Evolutionary conservation across 176 grass and related monocot species (phyloP), one percentile per base, ranked within the genome.

Genomic region (Rhynchospora pubera): DNA sequence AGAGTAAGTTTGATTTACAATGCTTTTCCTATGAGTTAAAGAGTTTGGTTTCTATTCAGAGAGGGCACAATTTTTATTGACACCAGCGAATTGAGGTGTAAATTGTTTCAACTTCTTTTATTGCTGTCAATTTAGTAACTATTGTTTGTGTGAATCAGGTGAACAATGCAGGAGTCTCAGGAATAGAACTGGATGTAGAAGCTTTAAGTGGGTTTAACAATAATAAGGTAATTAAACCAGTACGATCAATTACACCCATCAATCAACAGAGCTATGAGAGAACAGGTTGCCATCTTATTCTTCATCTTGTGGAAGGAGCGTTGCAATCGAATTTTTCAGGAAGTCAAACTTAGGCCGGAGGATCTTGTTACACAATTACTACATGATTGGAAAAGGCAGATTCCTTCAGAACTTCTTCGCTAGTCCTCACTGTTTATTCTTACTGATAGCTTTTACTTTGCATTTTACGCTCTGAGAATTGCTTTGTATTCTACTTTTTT

Each of bases 91-190:
- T 57, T 2, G 14, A 57, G 15, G 1, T 2, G 53, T 3, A 13
- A 57, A 2, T 15, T 34, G 2, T 10, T 57, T 57, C 2, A 57
- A 3, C 61, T 26, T 2, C 1, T 13, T 73, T 50, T 0, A 28
- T 75, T 75, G 70, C 21, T 26, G 19, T 51, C 4, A 53, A 26
- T 50, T 7, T 75, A 53, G 12, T 61, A 22, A 48, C 48, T 34
- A n/a, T 9, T 63, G 24, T n/a, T 19, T 51, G 16, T 65, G 43
- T 87, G 44, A 57, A 62, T 62, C 71, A 87, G 86, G 86, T 87
- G 11, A 87, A 87, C 61, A 84, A 87, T 61, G 86, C 86, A 13
- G 86, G 3, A 62, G 50, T 87, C 42, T 24, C 22, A 7, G 86
- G 80, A 56, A 16, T 78, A 46, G 26, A 26, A 48, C 2, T 79